Base-by-base conservation (phyloP, 352 stramenopile genomes). In the Discostella stelligera region DNA sequence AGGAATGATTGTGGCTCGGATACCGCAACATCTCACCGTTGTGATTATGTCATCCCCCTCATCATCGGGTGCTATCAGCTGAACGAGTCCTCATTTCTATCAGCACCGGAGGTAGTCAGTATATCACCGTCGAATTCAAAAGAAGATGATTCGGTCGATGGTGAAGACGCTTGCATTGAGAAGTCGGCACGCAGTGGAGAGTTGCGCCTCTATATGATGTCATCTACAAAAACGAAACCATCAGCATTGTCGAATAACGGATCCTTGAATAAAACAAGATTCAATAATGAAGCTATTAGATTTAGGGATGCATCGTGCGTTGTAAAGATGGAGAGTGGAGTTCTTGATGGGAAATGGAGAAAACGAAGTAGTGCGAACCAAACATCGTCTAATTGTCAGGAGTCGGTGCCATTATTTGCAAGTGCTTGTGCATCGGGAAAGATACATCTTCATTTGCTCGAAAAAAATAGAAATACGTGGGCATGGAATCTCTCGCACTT, bases 301-400 rank as follows among this genome's bases (percentile, higher is more conserved):
- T 71, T 74, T 74, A 58, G 65, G 0, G 62, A 80, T 46, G 27
- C 46, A 60, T 23, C 49, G 11, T 71, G 18, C 30, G 55, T 77
- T 2, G 53, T 70, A 20, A 39, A 62, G 6, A 76, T 71, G 41
- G 56, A 71, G 18, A 82, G 74, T 49, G 87, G 87, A 32, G 79
- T 92, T 48, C 70, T 92, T 30, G 87, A 92, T 74, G 87, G 84
- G 46, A 91, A 92, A 80, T 92, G 87, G 87, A 74, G 23, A 53
- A 23, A 46, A 48, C 41, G 56, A 79, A 3, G 27, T 9, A 44
- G 5, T 4, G 18, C 13, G 2, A n/a, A n/a, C 18, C 8, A 54
- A 37, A 50, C 7, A 56, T 71, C 16, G 41, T 11, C 5, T 70
- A 25, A 3, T 3, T 50, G 39, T 9, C 6, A 59, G 2, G 32